These are phyloP conservation scores for Stephanodiscus triporus DNA, from an alignment of 108 stramenopile species.

Conservation along the genomic window DNA sequence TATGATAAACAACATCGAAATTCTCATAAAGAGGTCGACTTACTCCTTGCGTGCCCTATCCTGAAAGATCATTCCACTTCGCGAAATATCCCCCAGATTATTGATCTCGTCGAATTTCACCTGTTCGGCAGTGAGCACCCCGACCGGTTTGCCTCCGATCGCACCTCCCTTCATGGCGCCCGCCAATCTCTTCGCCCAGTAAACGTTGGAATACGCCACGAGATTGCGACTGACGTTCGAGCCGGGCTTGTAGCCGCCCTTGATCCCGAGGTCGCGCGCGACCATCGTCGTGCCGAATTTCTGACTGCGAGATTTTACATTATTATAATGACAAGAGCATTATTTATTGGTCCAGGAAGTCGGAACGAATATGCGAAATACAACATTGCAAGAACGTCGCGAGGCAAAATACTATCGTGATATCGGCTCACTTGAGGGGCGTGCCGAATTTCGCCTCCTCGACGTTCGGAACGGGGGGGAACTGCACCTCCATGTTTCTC, in stretches of 20 bases:
- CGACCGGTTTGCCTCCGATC: conserved; percentile 65
- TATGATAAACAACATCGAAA: neutral
- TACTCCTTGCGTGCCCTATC: conserved; percentile 25
- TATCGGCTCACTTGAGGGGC: conserved; percentile 72
- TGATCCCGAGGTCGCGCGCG: conserved; percentile 73
- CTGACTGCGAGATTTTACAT: conserved; percentile 28
- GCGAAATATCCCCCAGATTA: conserved; percentile 59
- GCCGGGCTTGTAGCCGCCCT: conserved; percentile 89
- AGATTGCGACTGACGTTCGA: conserved; percentile 77
- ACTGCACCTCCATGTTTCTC: conserved; percentile 79
- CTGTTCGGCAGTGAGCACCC: conserved; percentile 78
- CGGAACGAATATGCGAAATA: neutral
- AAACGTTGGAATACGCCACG: conserved; percentile 85
- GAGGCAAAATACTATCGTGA: too few species aligned
- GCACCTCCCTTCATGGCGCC: conserved; percentile 55
- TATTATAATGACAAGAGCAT: too few species aligned
- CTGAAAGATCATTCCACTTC: conserved; percentile 45
- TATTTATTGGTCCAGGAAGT: too few species aligned
- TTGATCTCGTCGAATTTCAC: conserved; percentile 64
- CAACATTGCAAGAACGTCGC: too few species aligned
- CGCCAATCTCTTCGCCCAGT: conserved; percentile 87
- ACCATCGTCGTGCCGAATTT: conserved; percentile 75
- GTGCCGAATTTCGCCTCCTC: conserved; percentile 86
- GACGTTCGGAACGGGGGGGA: conserved; percentile 84
- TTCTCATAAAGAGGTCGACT: neutral